Evolutionary conservation across 164 flowering plant genomes (phyloP).

Genomic region (Berberis thunbergii): DNA sequence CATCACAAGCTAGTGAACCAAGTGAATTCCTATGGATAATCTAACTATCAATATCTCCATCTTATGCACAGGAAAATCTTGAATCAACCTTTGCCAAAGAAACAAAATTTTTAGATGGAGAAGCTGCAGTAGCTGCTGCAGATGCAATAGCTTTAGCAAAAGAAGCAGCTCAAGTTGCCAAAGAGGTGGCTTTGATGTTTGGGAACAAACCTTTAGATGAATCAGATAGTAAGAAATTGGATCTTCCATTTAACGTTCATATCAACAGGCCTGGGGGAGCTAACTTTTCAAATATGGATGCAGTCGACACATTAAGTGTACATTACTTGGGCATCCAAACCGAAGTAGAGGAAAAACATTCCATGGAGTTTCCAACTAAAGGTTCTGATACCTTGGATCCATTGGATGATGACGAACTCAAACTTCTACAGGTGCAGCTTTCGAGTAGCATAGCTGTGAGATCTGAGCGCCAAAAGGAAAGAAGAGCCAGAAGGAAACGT

Average conservation of each 20-base stretch:
- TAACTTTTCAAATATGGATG: slow-evolving; percentile 23
- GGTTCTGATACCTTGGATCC: slow-evolving; percentile 40
- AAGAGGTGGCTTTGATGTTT: slow-evolving; percentile 51
- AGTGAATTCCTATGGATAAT: background rate
- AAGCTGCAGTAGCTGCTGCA: slow-evolving; percentile 70
- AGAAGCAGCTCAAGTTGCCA: slow-evolving; percentile 77
- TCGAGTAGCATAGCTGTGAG: slow-evolving; percentile 47
- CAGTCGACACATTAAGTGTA: slow-evolving; percentile 16
- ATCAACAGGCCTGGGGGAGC: slow-evolving; percentile 14
- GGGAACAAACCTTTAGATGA: slow-evolving; percentile 5
- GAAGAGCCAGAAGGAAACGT: slow-evolving; percentile 61
- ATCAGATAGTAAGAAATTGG: slow-evolving; percentile 7
- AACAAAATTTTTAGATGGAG: slow-evolving; percentile 49
- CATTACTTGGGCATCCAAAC: slow-evolving; percentile 22
- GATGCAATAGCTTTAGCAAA: slow-evolving; percentile 89
- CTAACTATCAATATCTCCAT: background rate
- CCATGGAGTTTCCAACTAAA: background rate
- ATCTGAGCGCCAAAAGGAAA: slow-evolving; percentile 64
- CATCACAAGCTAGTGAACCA: background rate
- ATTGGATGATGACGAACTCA: slow-evolving; percentile 35
- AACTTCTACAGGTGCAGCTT: slow-evolving; percentile 41
- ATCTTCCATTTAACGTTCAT: slow-evolving; percentile 20
- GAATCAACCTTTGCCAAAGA: slow-evolving; percentile 39
- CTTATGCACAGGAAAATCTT: slow-evolving; percentile 33
- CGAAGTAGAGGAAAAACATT: slow-evolving; percentile 14